Conservation (phyloP, 1,139 yeast genomes). For the Saccharomycopsis phalli region DNA sequence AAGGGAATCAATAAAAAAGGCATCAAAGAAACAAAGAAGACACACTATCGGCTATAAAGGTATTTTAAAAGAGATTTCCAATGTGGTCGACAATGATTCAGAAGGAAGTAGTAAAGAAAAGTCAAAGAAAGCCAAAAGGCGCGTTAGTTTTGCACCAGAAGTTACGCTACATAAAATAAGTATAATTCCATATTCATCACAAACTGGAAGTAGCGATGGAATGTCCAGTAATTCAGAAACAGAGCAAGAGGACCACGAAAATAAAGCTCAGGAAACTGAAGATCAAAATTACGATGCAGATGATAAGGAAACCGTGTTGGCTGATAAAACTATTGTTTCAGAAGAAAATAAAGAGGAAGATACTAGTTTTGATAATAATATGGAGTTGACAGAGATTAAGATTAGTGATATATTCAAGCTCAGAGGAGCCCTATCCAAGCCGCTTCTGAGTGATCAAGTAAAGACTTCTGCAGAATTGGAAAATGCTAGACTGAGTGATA, state of each 20-base stretch:
- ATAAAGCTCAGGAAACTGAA: conserved; percentile 3
- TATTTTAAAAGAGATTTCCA: conserved; percentile 16
- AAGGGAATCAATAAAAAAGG: no score
- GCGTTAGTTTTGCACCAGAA: conserved; percentile 73
- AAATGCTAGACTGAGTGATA: no score
- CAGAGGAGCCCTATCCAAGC: no score
- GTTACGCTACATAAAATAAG: conserved; percentile 64
- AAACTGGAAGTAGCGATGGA: neutral
- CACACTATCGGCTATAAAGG: conserved; percentile 19
- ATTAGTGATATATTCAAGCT: conserved; percentile 14
- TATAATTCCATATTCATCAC: conserved; percentile 30
- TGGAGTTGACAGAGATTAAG: conserved; percentile 18
- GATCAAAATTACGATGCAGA: neutral
- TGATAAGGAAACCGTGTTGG: conserved; percentile 2
- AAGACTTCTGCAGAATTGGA: no score
- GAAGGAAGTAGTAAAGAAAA: neutral
- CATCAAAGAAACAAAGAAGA: conserved; percentile 12
- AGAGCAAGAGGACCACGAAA: neutral
- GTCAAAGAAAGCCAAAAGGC: conserved; percentile 28
- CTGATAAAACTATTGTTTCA: conserved; percentile 1
- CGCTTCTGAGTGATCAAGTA: no score
- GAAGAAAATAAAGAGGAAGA: conserved; percentile 7
- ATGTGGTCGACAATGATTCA: neutral
- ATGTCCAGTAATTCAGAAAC: neutral
- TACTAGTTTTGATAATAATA: conserved; percentile 7